Base-by-base conservation (phyloP, 805 yeast genomes). In the Candida broadrunensis region DNA sequence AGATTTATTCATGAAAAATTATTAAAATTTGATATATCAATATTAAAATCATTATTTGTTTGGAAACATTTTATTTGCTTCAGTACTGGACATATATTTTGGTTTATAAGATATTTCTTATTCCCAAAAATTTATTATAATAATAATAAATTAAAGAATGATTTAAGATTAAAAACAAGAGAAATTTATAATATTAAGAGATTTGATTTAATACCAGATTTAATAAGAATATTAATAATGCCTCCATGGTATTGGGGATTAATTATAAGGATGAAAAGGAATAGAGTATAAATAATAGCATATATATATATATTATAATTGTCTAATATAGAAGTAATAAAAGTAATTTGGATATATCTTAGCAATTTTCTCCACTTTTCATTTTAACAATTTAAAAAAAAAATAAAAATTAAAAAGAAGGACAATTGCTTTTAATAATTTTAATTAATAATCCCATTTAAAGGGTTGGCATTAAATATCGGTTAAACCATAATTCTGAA, bases 211-310 rank as follows among this genome's bases (percentile, higher is more conserved):
- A 39, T 47, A 8, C 47, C 40, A 32, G 41, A 42, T 9, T 18
- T 40, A 3, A 26, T 54, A 26, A 31, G 44, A 13, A 14, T 30
- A 5, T 9, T 59, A 2, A 37, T 63, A 20, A 41, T 60, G 12
- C 70, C 70, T 13, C 69, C 69, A 1, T 63, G 69, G 68, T 63
- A 64, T 44, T 61, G 66, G 65, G 27, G 41, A 4, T 45, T 55
- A 19, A 16, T 55, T 4, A n/a, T 36, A 6, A 53, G 51, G 24
- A 48, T 54, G 18, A 41, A 34, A 17, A 20, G 41, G 18, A 8
- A 29, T 29, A 21, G 6, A 21, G 6, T 21, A 21, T 21, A 21
- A 7, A 21, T 6, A 21, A 21, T 21, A 9, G 9, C 24, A 21
- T n/a, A n/a, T n/a, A 21, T 21, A 21, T 21, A 21, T 21, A 21